Evolutionary conservation across 768 basidiomycete genomes (phyloP).

Genomic region (Tricholoma saponaceum): DNA sequence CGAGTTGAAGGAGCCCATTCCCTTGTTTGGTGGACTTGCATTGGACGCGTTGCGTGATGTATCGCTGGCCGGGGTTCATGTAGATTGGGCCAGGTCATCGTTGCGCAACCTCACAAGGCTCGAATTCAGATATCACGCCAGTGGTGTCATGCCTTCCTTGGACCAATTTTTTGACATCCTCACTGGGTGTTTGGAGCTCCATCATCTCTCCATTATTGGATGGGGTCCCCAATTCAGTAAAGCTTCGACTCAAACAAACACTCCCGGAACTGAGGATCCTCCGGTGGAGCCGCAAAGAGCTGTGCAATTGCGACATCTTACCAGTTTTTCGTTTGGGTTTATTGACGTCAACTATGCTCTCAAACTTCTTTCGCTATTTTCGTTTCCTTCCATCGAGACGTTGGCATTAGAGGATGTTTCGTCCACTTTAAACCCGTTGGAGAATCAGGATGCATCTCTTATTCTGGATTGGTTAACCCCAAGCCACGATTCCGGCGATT

Average conservation of each 20-base stretch:
- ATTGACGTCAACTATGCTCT: slow-evolving; percentile 36
- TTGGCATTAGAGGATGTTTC: slow-evolving; percentile 46
- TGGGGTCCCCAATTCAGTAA: slow-evolving; percentile 42
- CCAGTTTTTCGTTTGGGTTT: slow-evolving; percentile 38
- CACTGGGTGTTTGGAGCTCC: slow-evolving; percentile 35
- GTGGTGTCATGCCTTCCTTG: slow-evolving; percentile 51
- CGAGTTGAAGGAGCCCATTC: slow-evolving; percentile 32
- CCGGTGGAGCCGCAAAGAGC: slow-evolving; percentile 3
- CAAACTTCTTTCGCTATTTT: slow-evolving; percentile 33
- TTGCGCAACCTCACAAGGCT: slow-evolving; percentile 41
- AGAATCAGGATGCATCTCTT: slow-evolving; percentile 29
- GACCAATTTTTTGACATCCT: slow-evolving; percentile 42
- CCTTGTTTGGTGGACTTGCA: slow-evolving; percentile 40
- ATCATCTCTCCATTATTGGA: slow-evolving; percentile 44
- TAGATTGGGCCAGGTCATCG: slow-evolving; percentile 44
- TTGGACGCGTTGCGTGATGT: slow-evolving; percentile 34
- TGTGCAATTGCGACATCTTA: slow-evolving; percentile 27
- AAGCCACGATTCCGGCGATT: background rate
- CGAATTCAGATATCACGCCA: slow-evolving; percentile 53
- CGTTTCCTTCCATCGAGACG: slow-evolving; percentile 30
- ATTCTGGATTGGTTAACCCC: slow-evolving; percentile 31
- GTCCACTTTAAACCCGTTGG: slow-evolving; percentile 28
- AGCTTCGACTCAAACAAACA: background rate
- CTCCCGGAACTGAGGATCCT: background rate
- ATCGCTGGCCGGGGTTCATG: slow-evolving; percentile 51